Conservation (phyloP, 495 filamentous ascomycete genomes). For the Friedmanniomyces endolithicus region DNA sequence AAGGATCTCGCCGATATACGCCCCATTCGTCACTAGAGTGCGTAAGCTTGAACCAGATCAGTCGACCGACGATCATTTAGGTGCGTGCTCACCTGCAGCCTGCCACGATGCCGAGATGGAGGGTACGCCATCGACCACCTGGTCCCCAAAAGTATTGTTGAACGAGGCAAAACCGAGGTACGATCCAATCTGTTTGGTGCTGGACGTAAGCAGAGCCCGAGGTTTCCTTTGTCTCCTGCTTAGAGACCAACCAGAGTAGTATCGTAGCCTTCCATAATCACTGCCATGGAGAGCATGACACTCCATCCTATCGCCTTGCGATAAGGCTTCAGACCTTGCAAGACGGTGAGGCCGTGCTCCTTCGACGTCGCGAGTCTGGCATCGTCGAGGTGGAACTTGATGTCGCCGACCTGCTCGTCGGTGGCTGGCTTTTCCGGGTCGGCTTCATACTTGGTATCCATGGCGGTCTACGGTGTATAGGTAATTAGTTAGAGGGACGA, state of each 20-base stretch:
- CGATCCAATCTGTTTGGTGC: slow-evolving; percentile 3
- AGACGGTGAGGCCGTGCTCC: slow-evolving; percentile 20
- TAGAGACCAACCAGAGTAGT: slow-evolving; percentile 23
- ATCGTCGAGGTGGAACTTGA: slow-evolving; percentile 1
- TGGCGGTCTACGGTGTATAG: not conserved
- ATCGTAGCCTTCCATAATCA: slow-evolving; percentile 39
- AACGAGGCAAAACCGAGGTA: slow-evolving; percentile 34
- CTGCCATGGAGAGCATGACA: slow-evolving; percentile 29
- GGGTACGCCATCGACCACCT: slow-evolving; percentile 41
- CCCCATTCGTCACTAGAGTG: slow-evolving; percentile 48
- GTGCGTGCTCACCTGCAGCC: slow-evolving; percentile 37
- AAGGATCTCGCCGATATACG: slow-evolving; percentile 53
- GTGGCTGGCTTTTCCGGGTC: not conserved
- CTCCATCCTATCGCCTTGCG: slow-evolving; percentile 29
- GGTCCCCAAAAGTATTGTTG: slow-evolving; percentile 56
- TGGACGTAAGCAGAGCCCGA: slow-evolving; percentile 14
- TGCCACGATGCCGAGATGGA: slow-evolving; percentile 65
- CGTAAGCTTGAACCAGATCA: not conserved
- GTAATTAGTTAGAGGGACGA: not conserved
- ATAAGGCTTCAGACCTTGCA: slow-evolving; percentile 19
- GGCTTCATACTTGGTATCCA: not conserved
- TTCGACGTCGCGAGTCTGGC: slow-evolving; percentile 11
- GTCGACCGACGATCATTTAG: too few species aligned
- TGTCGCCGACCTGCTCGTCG: not conserved
- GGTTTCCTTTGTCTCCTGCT: too few species aligned